phyloP scores from a whole-genome alignment of 2,329 filamentous ascomycete species.

The Botrytis porri region DNA sequence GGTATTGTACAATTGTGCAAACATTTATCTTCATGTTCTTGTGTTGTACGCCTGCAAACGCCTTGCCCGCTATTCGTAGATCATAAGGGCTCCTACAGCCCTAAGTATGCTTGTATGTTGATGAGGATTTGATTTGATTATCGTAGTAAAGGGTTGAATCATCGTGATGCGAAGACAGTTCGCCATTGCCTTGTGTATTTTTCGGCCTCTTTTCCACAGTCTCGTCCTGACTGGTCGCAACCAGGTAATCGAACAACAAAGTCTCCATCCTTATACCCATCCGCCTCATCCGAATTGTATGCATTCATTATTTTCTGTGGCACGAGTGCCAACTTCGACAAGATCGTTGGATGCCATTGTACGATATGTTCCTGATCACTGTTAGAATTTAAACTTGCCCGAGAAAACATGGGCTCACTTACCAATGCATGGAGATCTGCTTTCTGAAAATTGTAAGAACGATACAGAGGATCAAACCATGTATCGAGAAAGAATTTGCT shows the following conservation, averaged over 20 bases:
- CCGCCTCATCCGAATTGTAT: conserved; percentile 59
- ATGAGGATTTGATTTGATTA: conserved; percentile 17
- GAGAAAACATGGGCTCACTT: conserved; percentile 38
- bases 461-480: conserved; percentile 94
- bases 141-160: conserved; percentile 22
- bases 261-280: conserved; percentile 78
- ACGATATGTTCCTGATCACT: conserved; percentile 72
- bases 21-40: conserved; percentile 26
- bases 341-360: conserved; percentile 95
- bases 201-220: conserved; percentile 69
- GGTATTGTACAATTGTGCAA: conserved; percentile 31
- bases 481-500: conserved; percentile 88
- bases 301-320: conserved; percentile 81
- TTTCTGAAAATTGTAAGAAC: conserved; percentile 94
- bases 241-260: conserved; percentile 76
- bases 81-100: conserved; percentile 26
- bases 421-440: conserved; percentile 89
- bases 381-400: conserved; percentile 16
- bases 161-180: conserved; percentile 35
- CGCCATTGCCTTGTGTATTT: conserved; percentile 38
- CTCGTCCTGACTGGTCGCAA: conserved; percentile 56
- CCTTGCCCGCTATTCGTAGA: conserved; percentile 34
- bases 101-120: conserved; percentile 25
- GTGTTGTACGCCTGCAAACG: conserved; percentile 33
- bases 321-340: conserved; percentile 85